Percentiles rank a stretch among this genome's conserved stretches.
Evolutionary conservation across 257 asterid genomes (phyloP).

Genomic region (Euphrasia confusa): DNA sequence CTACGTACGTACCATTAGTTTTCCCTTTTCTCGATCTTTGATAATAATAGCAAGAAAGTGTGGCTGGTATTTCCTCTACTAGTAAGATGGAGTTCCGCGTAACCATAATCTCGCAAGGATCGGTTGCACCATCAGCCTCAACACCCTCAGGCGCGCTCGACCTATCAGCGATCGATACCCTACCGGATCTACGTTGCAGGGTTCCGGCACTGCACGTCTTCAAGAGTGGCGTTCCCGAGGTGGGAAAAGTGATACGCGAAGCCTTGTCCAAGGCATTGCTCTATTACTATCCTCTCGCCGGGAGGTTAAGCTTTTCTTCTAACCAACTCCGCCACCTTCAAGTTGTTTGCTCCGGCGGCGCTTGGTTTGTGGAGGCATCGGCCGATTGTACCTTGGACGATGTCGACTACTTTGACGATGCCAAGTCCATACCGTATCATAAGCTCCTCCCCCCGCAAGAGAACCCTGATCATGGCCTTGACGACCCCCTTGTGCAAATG

Average conservation of each 20-base stretch:
- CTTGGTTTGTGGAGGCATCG: not conserved
- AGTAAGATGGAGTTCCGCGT: not conserved
- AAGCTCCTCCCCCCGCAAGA: not conserved
- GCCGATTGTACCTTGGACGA: not conserved
- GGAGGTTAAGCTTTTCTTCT: not conserved
- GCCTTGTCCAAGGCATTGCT: not conserved
- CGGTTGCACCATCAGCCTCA: not conserved
- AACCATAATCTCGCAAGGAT: not conserved
- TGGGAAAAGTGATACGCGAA: not conserved
- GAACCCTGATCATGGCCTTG: not conserved
- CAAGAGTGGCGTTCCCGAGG: not conserved
- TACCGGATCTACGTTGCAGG: not conserved
- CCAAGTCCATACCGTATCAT: not conserved
- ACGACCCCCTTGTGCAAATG: not conserved
- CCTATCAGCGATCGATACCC: not conserved
- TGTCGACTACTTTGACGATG: not conserved
- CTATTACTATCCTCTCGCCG: not conserved
- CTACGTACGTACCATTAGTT: too few relatives aligned
- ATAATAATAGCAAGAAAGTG: too few relatives aligned
- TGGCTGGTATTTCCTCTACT: too few relatives aligned
- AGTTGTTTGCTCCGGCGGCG: not conserved
- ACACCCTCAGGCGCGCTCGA: not conserved
- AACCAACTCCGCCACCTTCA: not conserved
- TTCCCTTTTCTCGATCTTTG: too few relatives aligned
- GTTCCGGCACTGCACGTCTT: not conserved